Evolutionary conservation across 352 stramenopile species (phyloP), one percentile per base, ranked within the genome.

Genomic region (Globisporangium nunn): DNA sequence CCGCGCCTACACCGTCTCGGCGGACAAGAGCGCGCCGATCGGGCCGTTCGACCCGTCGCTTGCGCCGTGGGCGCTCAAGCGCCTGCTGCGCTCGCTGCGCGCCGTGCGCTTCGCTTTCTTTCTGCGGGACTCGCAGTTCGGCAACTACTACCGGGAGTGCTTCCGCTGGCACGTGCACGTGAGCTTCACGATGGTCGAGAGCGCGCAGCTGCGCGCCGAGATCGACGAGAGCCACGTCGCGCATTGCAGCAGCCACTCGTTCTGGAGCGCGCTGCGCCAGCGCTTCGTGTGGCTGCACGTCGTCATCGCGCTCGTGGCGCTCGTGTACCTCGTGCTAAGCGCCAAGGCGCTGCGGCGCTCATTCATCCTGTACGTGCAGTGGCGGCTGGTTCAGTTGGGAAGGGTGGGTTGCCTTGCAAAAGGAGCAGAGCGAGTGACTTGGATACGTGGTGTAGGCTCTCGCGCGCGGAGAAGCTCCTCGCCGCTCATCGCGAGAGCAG

Each of bases 211-310:
- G 37, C 66, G 68, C 28, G 78, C 74, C 29, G 54, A 76, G 17
- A 52, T 94, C 28, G 76, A 85, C 40, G 78, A 90, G 46, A 86
- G 74, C 37, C 64, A 79, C 41, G 69, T 94, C 31, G 62, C 59
- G 12, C 72, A 70, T 50, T 94, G 81, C 59, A 49, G 56, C 14
- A 76, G 56, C 45, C 61, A 52, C 28, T 56, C 75, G 44, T 74
- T 89, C 33, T 89, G 78, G 81, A 66, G 62, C 10, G 74, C 67
- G n/a, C 58, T 87, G 14, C 71, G 59, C 14, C 72, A 81, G 35
- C 72, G 75, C 33, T 91, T 91, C 55, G 58, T 95, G 41, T 92
- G 85, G 83, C 72, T 93, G 48, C 81, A 95, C 53, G 41, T 86
- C 15, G 54, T 88, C 31, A 68, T 91, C 40, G 70, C 65, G 0